phyloP scores from a whole-genome alignment of 345 rosid genomes.

The Gossypium bickii region DNA sequence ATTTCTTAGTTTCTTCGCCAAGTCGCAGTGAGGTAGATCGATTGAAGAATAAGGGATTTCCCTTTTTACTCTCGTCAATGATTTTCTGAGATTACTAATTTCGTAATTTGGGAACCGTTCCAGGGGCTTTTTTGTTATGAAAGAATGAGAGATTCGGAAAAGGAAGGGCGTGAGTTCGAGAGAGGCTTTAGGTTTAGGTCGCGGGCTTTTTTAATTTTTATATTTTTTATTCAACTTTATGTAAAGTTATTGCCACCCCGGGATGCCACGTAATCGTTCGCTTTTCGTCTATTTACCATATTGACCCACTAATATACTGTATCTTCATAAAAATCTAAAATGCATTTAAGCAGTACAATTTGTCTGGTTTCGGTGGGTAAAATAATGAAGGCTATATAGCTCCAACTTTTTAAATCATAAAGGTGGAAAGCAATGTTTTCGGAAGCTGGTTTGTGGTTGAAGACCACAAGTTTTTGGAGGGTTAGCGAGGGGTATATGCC shows the following conservation, averaged over 20 bases:
- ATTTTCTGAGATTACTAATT: slow-evolving; percentile 13
- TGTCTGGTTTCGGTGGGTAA: not conserved
- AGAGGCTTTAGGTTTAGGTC: not conserved
- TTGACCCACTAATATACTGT: not conserved
- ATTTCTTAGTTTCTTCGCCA: not conserved
- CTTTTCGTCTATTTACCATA: not conserved
- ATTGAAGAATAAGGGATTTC: not conserved
- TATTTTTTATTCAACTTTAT: not conserved
- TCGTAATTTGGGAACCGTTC: slow-evolving; percentile 16
- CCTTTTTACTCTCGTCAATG: not conserved
- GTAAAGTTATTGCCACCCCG: slow-evolving; percentile 16
- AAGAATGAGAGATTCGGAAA: not conserved
- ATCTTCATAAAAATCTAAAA: not conserved
- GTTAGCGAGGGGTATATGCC: no score
- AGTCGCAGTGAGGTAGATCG: not conserved
- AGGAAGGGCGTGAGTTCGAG: not conserved
- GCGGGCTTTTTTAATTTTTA: slow-evolving; percentile 6
- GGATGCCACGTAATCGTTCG: slow-evolving; percentile 23
- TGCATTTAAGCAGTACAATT: not conserved
- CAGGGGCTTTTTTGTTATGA: not conserved
- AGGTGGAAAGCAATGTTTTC: no score
- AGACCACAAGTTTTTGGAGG: no score
- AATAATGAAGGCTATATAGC: not conserved
- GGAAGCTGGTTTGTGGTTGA: no score
- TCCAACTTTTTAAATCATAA: not conserved